Evolutionary conservation across 1,284 basidiomycete genomes (phyloP).

Genomic region (Trichosporon sp.): DNA sequence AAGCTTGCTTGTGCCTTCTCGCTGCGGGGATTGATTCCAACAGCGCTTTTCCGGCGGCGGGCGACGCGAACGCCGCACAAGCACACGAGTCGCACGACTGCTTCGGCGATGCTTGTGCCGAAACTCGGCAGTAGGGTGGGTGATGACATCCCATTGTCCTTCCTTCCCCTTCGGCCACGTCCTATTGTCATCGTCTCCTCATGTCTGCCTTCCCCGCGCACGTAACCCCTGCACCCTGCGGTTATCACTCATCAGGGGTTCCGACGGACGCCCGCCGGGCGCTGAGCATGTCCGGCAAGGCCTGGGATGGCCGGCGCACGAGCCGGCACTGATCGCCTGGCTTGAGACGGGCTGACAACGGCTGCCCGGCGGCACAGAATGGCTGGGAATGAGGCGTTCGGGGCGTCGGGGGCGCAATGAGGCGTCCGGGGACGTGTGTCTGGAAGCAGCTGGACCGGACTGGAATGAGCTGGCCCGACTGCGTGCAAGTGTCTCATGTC

Average conservation of each 20-base stretch:
- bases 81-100: not conserved
- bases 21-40: not conserved
- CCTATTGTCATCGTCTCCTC: not conserved
- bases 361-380: not conserved
- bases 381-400: conserved; percentile 10
- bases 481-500: not conserved
- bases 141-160: not conserved
- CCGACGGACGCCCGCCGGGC: not conserved
- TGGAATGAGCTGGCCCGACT: not conserved
- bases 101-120: not conserved
- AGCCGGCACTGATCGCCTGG: conserved; percentile 6
- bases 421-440: conserved; percentile 8
- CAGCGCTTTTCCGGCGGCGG: not conserved
- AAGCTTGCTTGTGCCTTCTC: not conserved
- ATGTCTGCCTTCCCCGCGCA: not conserved
- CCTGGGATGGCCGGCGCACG: not conserved
- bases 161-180: not conserved
- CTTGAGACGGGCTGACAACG: not conserved
- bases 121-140: not conserved
- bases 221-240: not conserved
- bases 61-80: not conserved
- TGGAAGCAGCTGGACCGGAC: not conserved
- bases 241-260: not conserved
- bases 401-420: not conserved
- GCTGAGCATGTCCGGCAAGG: not conserved